Conservation (phyloP, 2,329 filamentous ascomycete genomes). For the Fusarium sp. region DNA sequence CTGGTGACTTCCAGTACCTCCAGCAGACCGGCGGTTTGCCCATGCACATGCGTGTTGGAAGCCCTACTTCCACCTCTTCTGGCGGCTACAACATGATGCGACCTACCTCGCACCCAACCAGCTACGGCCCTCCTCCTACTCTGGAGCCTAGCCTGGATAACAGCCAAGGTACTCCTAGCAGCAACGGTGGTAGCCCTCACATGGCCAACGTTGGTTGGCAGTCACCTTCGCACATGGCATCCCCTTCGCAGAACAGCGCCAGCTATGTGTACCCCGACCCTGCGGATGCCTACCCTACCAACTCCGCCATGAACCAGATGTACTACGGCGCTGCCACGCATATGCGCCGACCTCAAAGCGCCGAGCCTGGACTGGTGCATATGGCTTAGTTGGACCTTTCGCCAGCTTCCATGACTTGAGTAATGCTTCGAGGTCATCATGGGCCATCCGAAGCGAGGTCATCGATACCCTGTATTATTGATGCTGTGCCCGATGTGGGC, state of each 20-base stretch:
- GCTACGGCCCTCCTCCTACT: slow-evolving; percentile 85
- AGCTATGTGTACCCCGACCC: slow-evolving; percentile 86
- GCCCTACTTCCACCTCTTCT: slow-evolving; percentile 76
- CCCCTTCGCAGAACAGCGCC: slow-evolving; percentile 75
- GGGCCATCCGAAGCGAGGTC: slow-evolving; percentile 26
- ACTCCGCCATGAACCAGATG: slow-evolving; percentile 72
- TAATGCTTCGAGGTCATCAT: slow-evolving; percentile 8
- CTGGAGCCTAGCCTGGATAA: slow-evolving; percentile 88
- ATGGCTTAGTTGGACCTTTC: slow-evolving; percentile 53
- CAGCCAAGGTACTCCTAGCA: slow-evolving; percentile 73
- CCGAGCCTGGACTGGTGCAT: slow-evolving; percentile 69
- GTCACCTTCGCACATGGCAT: slow-evolving; percentile 80
- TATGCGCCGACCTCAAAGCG: slow-evolving; percentile 79
- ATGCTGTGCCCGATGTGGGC: slow-evolving; percentile 29
- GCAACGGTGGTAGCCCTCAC: slow-evolving; percentile 86
- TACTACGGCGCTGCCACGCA: slow-evolving; percentile 76
- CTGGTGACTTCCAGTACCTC: slow-evolving; percentile 78
- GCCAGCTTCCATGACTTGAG: slow-evolving; percentile 25
- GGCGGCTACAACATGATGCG: slow-evolving; percentile 67
- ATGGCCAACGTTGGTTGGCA: slow-evolving; percentile 87
- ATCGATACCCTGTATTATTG: slow-evolving; percentile 45
- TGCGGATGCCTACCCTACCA: slow-evolving; percentile 72
- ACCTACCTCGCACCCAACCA: slow-evolving; percentile 87
- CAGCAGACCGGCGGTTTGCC: slow-evolving; percentile 80
- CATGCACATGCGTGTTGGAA: slow-evolving; percentile 81